phyloP scores from a whole-genome alignment of 192 early-diverging fungal genomes.

The Coemansia sp. region DNA sequence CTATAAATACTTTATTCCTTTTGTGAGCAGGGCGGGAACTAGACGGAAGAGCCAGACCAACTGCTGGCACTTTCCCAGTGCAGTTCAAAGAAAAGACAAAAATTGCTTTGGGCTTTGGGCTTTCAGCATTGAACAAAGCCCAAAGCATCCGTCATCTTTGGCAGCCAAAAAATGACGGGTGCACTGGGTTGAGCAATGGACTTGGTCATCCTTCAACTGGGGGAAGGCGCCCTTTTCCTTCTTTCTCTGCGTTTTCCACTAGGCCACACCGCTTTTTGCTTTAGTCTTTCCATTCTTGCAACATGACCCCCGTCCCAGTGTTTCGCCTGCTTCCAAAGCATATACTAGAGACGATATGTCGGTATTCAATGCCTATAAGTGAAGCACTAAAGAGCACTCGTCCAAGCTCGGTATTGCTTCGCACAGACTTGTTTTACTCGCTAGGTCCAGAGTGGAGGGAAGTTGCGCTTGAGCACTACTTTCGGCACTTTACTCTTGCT shows the following conservation, averaged over 20 bases:
- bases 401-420: not conserved
- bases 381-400: not conserved
- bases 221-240: too few relatives aligned
- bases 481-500: not conserved
- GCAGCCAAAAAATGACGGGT: not conserved
- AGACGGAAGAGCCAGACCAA: too few relatives aligned
- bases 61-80: too few relatives aligned
- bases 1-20: too few relatives aligned
- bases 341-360: not conserved
- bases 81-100: not conserved
- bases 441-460: not conserved
- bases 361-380: not conserved
- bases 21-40: too few relatives aligned
- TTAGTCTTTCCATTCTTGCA: not conserved
- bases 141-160: not conserved
- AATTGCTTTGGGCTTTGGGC: not conserved
- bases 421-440: constrained; percentile 4
- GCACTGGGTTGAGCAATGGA: not conserved
- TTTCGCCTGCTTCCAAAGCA: not conserved
- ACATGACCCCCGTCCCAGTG: not conserved
- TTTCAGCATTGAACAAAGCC: not conserved
- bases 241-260: not conserved
- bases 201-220: not conserved
- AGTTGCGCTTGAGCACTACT: not conserved
- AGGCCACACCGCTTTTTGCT: not conserved